Base-by-base conservation (phyloP, 2,329 filamentous ascomycete genomes). In the Paecilomyces variotii region DNA sequence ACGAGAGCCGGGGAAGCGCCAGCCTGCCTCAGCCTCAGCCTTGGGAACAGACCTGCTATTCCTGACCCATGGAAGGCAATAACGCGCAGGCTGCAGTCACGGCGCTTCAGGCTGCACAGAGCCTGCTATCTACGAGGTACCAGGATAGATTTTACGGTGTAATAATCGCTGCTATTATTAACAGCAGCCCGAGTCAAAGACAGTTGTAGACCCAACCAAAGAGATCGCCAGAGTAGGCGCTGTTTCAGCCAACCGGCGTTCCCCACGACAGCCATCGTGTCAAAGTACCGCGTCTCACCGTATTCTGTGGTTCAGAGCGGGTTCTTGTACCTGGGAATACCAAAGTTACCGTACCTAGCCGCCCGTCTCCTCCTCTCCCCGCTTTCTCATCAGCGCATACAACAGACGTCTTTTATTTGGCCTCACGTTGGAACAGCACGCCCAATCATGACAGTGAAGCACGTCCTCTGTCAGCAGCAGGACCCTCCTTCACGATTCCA, bases 321-420 rank as follows among this genome's bases (percentile, higher is more conserved):
- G 25, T 26, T 26, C 27, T 26, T 6, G 50, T 52, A 52, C 27
- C 50, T 52, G 25, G 50, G 11, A 52, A 52, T 52, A 52, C 50
- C 50, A 52, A 52, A 52, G 50, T 52, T 52, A 52, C 50, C 50
- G 27, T 52, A 52, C 50, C 50, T 28, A 45, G 25, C 50, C 24
- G 50, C 50, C 50, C 50, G 27, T 52, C 50, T 52, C 24, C n/a
- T 50, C 45, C 54, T 57, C 53, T 60, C 60, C 56, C 60, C 39
- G 39, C 39, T 45, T 45, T 45, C 39, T 45, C 39, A 45, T 19
- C 39, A 45, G 7, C n/a, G 39, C 39, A 45, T 45, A 45, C 39
- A 24, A 19, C 39, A n/a, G 39, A n/a, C 39, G 7, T 45, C 14
- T 45, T n/a, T 19, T 19, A 19, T 45, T 45, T 45, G 19, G 39